phyloP scores from a whole-genome alignment of 768 basidiomycete genomes.

The Grammothele lineata region DNA sequence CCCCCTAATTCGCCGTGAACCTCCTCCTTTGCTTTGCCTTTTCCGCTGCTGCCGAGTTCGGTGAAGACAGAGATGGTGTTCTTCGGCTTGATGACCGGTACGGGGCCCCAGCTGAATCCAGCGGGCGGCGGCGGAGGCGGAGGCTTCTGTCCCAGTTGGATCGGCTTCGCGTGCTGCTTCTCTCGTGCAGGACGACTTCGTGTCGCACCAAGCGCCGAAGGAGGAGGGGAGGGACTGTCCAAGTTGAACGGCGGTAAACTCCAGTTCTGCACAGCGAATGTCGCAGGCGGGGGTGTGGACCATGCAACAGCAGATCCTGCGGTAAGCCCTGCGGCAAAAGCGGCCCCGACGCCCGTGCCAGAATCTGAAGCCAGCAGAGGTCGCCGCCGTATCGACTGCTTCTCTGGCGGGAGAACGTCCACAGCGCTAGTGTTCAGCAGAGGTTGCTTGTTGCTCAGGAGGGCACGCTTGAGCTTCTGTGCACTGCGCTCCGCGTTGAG shows the following conservation, averaged over 20 bases:
- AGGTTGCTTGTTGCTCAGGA: slow-evolving; percentile 60
- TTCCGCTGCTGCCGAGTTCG: background rate
- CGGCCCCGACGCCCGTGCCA: slow-evolving; percentile 10
- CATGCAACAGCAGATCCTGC: slow-evolving; percentile 1
- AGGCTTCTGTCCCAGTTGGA: slow-evolving; percentile 18
- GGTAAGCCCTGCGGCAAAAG: slow-evolving; percentile 7
- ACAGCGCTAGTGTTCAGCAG: slow-evolving; percentile 57
- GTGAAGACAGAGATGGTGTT: slow-evolving; percentile 15
- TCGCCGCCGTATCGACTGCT: slow-evolving; percentile 28
- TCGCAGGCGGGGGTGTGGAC: background rate
- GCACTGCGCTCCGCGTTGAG: slow-evolving; percentile 78
- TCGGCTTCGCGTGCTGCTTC: slow-evolving; percentile 35
- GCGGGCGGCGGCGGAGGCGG: slow-evolving; percentile 18
- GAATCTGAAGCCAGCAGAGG: slow-evolving; percentile 7
- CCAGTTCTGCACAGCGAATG: slow-evolving; percentile 1
- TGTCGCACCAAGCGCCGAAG: slow-evolving; percentile 3
- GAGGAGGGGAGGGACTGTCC: slow-evolving; percentile 6
- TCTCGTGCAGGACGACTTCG: background rate
- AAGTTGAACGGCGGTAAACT: background rate
- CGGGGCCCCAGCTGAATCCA: slow-evolving; percentile 59
- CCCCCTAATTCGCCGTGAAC: slow-evolving; percentile 4
- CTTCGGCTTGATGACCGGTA: slow-evolving; percentile 34
- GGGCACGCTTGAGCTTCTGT: slow-evolving; percentile 61
- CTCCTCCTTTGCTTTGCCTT: background rate
- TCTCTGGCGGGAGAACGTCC: slow-evolving; percentile 20